Percentiles rank a stretch among this genome's conserved stretches.
Conservation (phyloP, 2,329 filamentous ascomycete species). For the Sporothrix protearum region DNA sequence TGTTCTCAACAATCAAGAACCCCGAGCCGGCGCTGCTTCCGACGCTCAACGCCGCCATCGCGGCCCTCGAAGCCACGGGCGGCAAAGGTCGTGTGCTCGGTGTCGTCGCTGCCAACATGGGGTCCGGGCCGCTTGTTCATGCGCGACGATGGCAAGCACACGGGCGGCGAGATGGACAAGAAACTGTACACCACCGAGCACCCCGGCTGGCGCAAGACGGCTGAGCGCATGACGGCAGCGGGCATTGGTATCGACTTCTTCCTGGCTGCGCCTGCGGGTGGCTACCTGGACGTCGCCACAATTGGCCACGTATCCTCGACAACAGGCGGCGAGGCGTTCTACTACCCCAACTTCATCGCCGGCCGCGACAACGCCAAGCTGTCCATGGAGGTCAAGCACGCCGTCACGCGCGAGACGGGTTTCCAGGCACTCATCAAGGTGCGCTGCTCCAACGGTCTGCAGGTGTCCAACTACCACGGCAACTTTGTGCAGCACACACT, state of each 20-base stretch:
- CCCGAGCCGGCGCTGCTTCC: conserved; percentile 86
- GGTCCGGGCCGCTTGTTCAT: conserved; percentile 82
- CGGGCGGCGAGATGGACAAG: conserved; percentile 84
- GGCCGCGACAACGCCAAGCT: conserved; percentile 82
- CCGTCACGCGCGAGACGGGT: conserved; percentile 83
- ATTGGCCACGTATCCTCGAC: conserved; percentile 84
- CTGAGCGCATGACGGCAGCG: conserved; percentile 79
- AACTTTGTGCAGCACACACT: conserved; percentile 96
- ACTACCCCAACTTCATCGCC: conserved; percentile 93
- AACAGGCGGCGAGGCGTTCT: conserved; percentile 93
- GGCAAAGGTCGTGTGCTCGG: conserved; percentile 90
- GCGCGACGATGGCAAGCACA: conserved; percentile 82
- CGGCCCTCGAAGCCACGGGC: conserved; percentile 80
- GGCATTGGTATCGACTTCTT: conserved; percentile 94
- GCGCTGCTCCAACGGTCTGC: conserved; percentile 91
- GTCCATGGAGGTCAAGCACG: conserved; percentile 78
- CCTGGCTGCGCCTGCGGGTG: conserved; percentile 82
- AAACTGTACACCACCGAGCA: conserved; percentile 90
- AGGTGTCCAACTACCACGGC: conserved; percentile 90
- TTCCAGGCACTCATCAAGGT: conserved; percentile 98
- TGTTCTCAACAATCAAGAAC: conserved; percentile 85
- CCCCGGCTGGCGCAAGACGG: conserved; percentile 78
- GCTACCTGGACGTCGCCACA: conserved; percentile 89
- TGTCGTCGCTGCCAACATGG: conserved; percentile 85
- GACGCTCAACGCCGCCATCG: conserved; percentile 75